Evolutionary conservation across 2,329 filamentous ascomycete species (phyloP).

Genomic region (Kalmusia sp.): DNA sequence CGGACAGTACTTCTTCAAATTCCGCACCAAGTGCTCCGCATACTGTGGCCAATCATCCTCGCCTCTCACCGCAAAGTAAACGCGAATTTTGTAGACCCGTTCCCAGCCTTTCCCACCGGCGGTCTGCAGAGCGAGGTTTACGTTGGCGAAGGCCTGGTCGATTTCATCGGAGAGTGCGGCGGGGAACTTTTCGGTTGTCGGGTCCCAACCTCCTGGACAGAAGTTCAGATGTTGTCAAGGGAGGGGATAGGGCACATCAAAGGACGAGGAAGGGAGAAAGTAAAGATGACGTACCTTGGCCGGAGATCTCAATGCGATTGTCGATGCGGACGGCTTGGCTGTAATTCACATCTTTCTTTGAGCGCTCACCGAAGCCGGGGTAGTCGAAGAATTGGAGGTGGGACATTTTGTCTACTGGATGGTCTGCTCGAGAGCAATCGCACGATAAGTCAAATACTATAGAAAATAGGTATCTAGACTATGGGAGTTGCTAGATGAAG

Average conservation of each 20-base stretch:
- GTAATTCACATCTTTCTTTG: slow-evolving; percentile 24
- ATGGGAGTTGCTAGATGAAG: no score
- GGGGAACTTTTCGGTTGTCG: slow-evolving; percentile 28
- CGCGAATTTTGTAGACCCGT: slow-evolving; percentile 51
- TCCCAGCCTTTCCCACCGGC: slow-evolving; percentile 62
- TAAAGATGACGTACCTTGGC: slow-evolving; percentile 27
- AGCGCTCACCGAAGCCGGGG: slow-evolving; percentile 31
- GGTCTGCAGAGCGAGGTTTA: slow-evolving; percentile 57
- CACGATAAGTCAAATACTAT: no score
- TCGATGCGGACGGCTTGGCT: slow-evolving; percentile 36
- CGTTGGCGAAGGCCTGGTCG: slow-evolving; percentile 59
- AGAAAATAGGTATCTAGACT: no score
- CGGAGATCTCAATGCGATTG: slow-evolving; percentile 32
- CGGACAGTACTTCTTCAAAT: slow-evolving; percentile 30
- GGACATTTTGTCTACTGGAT: slow-evolving; percentile 18
- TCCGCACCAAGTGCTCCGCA: slow-evolving; percentile 17
- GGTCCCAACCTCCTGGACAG: slow-evolving; percentile 32
- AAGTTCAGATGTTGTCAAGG: neutral
- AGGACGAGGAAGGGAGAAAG: no score
- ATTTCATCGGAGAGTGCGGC: slow-evolving; percentile 25
- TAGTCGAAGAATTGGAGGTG: slow-evolving; percentile 34
- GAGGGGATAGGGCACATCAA: no score
- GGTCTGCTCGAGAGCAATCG: no score
- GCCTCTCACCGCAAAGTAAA: slow-evolving; percentile 19
- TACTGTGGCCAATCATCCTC: slow-evolving; percentile 13